These are phyloP conservation scores for Phytophthora meadii DNA, from an alignment of 352 stramenopile genomes.

Conservation along the genomic window DNA sequence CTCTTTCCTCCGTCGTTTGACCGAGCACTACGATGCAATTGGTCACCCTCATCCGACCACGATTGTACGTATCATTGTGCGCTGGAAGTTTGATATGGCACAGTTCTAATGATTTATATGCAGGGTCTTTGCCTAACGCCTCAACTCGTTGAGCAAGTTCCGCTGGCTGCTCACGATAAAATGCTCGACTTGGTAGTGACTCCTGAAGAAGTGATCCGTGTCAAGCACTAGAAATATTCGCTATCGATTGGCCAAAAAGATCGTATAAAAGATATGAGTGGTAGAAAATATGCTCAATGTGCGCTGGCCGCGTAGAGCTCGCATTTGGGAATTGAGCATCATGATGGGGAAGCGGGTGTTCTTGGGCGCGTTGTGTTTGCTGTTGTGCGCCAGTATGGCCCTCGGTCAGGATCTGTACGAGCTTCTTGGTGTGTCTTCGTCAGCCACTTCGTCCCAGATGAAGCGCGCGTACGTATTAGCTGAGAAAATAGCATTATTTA, in stretches of 20 bases:
- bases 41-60: conserved; percentile 51
- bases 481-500: neutral
- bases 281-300: conserved; percentile 8
- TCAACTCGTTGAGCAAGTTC: conserved; percentile 73
- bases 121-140: conserved; percentile 72
- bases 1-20: conserved; percentile 73
- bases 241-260: conserved; percentile 18
- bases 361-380: conserved; percentile 49
- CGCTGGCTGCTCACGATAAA: conserved; percentile 65
- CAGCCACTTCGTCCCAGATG: conserved; percentile 61
- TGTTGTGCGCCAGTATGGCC: conserved; percentile 44
- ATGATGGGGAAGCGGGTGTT: conserved; percentile 35
- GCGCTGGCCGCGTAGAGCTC: conserved; percentile 8
- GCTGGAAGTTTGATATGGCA: neutral
- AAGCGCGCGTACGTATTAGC: conserved; percentile 67
- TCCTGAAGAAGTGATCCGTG: conserved; percentile 57
- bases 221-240: conserved; percentile 15
- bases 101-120: conserved; percentile 1
- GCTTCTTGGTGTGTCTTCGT: conserved; percentile 64
- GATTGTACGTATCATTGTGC: conserved; percentile 54
- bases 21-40: conserved; percentile 50
- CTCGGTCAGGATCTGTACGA: conserved; percentile 74
- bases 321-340: conserved; percentile 17
- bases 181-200: conserved; percentile 77
- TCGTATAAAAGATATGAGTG: conserved; percentile 13